These are phyloP conservation scores for Cinnamomum chago DNA, from an alignment of 164 flowering plant genomes.

Conservation along the genomic window DNA sequence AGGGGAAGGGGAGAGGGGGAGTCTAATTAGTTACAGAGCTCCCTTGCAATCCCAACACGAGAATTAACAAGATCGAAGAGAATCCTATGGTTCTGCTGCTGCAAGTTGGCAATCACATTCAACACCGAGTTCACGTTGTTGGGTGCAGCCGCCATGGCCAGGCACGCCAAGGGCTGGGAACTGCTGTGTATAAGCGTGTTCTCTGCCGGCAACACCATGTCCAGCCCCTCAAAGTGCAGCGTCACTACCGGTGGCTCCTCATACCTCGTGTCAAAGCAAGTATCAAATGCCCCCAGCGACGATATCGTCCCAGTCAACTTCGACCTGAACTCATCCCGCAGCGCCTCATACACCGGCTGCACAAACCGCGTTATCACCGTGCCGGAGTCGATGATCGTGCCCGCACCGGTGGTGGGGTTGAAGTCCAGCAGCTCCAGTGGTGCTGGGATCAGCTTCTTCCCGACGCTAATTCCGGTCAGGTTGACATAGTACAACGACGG, in stretches of 20 bases:
- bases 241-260: constrained; percentile 47
- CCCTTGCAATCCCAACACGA: constrained; percentile 75
- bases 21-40: constrained; percentile 49
- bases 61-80: constrained; percentile 65
- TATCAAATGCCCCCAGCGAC: constrained; percentile 74
- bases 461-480: constrained; percentile 70
- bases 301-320: constrained; percentile 51
- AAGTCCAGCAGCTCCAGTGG: constrained; percentile 43
- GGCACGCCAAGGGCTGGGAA: constrained; percentile 60
- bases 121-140: constrained; percentile 59
- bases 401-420: constrained; percentile 73
- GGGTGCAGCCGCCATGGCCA: constrained; percentile 89
- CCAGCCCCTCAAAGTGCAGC: constrained; percentile 60
- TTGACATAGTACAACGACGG: constrained; percentile 87
- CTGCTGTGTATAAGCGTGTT: constrained; percentile 77
- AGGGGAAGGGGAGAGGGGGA: background rate
- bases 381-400: constrained; percentile 86
- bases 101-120: constrained; percentile 82
- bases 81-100: constrained; percentile 83
- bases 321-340: constrained; percentile 59
- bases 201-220: constrained; percentile 64
- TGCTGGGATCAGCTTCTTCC: constrained; percentile 44
- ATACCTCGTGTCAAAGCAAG: constrained; percentile 55
- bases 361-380: constrained; percentile 84
- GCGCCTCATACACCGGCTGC: constrained; percentile 46